phyloP scores from a whole-genome alignment of 306 rosid genomes.

The Quercus robur region DNA sequence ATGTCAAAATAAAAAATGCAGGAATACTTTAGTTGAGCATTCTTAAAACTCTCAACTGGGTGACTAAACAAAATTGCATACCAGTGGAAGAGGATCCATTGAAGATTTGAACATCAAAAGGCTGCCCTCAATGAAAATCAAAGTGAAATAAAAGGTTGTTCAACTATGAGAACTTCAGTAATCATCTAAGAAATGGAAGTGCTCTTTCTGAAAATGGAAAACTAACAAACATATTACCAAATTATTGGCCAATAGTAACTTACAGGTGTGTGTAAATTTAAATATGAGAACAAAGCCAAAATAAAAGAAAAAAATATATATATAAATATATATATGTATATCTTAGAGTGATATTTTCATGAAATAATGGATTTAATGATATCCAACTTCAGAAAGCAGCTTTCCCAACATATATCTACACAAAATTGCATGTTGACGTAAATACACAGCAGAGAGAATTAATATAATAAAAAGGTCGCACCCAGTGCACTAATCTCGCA shows the following conservation, averaged over 20 bases:
- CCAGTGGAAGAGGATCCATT: conserved; percentile 93
- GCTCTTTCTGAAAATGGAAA: conserved; percentile 65
- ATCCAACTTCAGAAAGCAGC: conserved; percentile 87
- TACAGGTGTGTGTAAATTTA: neutral
- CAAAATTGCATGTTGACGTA: too few relatives aligned
- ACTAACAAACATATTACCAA: too few relatives aligned
- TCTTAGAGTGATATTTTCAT: conserved; percentile 34
- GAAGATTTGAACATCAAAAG: conserved; percentile 86
- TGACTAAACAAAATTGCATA: conserved; percentile 5
- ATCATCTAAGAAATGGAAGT: conserved; percentile 85
- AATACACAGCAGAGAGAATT: too few relatives aligned
- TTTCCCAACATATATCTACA: conserved; percentile 91
- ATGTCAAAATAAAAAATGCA: too few relatives aligned
- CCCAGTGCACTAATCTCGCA: too few relatives aligned
- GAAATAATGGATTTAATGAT: conserved; percentile 86
- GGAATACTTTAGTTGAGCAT: neutral
- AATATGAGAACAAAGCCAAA: conserved; percentile 13
- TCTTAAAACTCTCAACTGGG: neutral
- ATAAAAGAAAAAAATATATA: neutral
- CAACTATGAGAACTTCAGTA: conserved; percentile 85
- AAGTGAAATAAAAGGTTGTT: conserved; percentile 82
- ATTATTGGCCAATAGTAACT: too few relatives aligned
- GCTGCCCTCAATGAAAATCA: conserved; percentile 90
- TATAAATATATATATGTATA: too few relatives aligned
- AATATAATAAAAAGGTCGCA: too few relatives aligned